Evolutionary conservation across 2,329 filamentous ascomycete genomes (phyloP).

Genomic region (Sporothrix pseudoabietina): DNA sequence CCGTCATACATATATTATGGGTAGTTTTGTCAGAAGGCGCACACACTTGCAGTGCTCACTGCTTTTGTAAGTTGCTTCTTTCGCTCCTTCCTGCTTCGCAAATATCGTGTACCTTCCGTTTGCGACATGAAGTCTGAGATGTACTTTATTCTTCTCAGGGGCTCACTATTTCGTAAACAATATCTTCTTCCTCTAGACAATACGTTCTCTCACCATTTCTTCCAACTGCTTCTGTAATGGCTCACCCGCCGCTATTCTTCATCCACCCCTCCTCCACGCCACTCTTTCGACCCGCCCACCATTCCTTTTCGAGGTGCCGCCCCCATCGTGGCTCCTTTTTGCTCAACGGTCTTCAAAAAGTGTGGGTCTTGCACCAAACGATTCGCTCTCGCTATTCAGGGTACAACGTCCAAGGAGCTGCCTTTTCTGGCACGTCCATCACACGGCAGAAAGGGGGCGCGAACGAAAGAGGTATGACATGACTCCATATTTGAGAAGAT

Average conservation of each 20-base stretch:
- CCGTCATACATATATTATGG: neutral
- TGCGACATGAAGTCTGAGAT: neutral
- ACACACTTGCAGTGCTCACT: neutral
- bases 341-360: constrained; percentile 52
- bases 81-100: neutral
- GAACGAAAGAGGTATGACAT: neutral
- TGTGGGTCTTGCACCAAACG: constrained; percentile 51
- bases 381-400: constrained; percentile 44
- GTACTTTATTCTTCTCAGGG: neutral
- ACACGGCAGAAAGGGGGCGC: neutral
- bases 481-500: neutral
- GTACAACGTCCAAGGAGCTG: constrained; percentile 34
- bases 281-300: constrained; percentile 42
- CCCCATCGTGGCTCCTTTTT: constrained; percentile 39
- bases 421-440: neutral
- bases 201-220: neutral
- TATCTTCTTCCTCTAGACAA: neutral
- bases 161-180: too few species aligned
- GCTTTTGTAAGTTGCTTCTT: neutral
- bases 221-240: neutral
- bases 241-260: neutral
- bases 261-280: constrained; percentile 24
- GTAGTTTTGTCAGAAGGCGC: neutral
- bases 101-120: neutral
- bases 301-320: constrained; percentile 44